Evolutionary conservation across 306 rosid species (phyloP).

Genomic region (Parietaria judaica): DNA sequence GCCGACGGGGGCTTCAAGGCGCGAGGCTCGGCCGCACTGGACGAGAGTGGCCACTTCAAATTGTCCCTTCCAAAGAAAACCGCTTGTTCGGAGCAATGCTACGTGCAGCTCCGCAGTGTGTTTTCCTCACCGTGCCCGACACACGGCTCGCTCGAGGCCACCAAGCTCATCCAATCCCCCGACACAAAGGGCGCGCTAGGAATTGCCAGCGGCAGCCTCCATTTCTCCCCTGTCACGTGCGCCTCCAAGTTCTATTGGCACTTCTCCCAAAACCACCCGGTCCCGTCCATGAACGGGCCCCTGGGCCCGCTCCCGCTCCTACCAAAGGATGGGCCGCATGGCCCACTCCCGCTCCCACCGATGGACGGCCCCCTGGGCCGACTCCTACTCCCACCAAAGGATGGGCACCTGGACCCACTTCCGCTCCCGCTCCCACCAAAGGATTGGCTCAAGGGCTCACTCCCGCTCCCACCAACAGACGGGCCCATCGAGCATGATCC

Average conservation of each 20-base stretch:
- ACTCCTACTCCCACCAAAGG: no score
- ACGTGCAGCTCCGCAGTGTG: slow-evolving; percentile 75
- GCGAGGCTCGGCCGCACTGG: slow-evolving; percentile 50
- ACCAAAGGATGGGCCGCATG: no score
- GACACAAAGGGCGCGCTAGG: slow-evolving; percentile 48
- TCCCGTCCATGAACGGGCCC: not conserved
- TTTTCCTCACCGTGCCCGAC: slow-evolving; percentile 54
- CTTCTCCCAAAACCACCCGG: slow-evolving; percentile 11
- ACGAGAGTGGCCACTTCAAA: slow-evolving; percentile 58
- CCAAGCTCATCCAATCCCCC: slow-evolving; percentile 36
- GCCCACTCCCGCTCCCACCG: no score
- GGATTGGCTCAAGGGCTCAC: no score
- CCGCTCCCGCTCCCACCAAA: no score
- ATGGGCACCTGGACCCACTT: no score
- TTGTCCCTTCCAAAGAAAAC: slow-evolving; percentile 54
- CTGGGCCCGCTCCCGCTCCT: not conserved
- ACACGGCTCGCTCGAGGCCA: slow-evolving; percentile 38
- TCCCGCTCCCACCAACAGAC: no score
- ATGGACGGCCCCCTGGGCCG: no score
- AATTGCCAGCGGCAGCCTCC: slow-evolving; percentile 39
- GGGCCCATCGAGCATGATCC: not conserved
- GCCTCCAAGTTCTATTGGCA: slow-evolving; percentile 61
- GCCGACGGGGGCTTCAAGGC: slow-evolving; percentile 47
- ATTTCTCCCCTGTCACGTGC: slow-evolving; percentile 61
- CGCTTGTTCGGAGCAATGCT: slow-evolving; percentile 59